Conservation (phyloP, 202 grass and related monocot species). For the Thinopyrum obtusiflorum region DNA sequence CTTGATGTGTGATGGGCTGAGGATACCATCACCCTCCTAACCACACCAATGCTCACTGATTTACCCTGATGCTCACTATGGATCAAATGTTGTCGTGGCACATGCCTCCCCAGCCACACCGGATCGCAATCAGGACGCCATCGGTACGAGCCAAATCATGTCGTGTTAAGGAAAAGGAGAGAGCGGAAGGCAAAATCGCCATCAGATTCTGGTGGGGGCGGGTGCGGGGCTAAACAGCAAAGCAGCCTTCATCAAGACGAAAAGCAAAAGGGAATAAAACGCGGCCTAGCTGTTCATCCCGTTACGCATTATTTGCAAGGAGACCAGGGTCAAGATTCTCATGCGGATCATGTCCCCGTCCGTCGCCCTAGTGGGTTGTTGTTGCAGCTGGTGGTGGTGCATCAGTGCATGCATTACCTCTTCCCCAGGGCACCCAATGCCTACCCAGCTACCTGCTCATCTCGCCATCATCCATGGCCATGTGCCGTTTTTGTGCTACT, state of each 20-base stretch:
- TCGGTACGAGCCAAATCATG: no score
- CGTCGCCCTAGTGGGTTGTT: slow-evolving; percentile 36
- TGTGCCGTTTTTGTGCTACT: not conserved
- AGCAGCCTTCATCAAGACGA: slow-evolving; percentile 38
- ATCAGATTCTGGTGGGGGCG: slow-evolving; percentile 27
- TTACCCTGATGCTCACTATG: no score
- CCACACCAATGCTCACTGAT: no score
- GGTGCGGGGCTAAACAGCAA: not conserved
- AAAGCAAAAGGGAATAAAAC: slow-evolving; percentile 5
- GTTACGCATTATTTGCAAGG: slow-evolving; percentile 42
- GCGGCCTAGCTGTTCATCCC: slow-evolving; percentile 11
- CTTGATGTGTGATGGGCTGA: no score
- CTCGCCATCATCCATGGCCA: not conserved
- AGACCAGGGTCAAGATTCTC: slow-evolving; percentile 93
- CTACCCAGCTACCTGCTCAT: not conserved
- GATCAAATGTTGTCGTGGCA: not conserved
- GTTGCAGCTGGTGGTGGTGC: not conserved
- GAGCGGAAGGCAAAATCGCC: slow-evolving; percentile 18
- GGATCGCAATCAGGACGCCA: no score
- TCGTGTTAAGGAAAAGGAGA: slow-evolving; percentile 2
- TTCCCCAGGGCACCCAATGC: slow-evolving; percentile 28
- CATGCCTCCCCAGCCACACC: not conserved
- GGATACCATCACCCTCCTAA: no score
- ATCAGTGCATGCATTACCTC: slow-evolving; percentile 23
- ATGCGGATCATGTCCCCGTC: slow-evolving; percentile 51